Percentiles rank a stretch among this genome's conserved stretches.
phyloP scores from a whole-genome alignment of 441 rosid genomes.

The Syzygium malaccense region DNA sequence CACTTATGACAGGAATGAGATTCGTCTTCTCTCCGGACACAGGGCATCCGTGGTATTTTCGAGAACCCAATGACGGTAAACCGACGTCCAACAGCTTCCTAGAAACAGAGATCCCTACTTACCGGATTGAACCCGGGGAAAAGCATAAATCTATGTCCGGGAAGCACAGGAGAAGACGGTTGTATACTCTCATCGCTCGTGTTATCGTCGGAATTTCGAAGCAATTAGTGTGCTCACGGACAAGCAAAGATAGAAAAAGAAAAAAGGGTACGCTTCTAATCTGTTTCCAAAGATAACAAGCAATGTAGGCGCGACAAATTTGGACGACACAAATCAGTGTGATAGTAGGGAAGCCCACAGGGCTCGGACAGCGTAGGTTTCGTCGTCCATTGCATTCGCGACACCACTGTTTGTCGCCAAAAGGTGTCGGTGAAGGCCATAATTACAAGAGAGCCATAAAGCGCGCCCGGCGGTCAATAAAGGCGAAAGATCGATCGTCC shows the following conservation, averaged over 20 bases:
- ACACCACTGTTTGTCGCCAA: background rate
- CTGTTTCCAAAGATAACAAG: background rate
- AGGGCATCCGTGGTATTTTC: background rate
- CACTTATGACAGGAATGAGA: background rate
- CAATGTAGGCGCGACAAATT: background rate
- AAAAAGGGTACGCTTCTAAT: background rate
- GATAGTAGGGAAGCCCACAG: background rate
- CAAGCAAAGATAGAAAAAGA: background rate
- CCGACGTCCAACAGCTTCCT: background rate
- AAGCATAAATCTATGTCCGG: background rate
- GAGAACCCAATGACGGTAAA: background rate
- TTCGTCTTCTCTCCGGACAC: background rate
- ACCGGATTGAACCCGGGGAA: background rate
- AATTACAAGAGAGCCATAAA: background rate
- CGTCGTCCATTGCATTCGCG: background rate
- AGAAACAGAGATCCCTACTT: background rate
- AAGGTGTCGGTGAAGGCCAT: background rate
- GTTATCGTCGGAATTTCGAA: background rate
- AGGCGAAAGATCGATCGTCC: background rate
- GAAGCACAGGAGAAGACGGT: too few species aligned
- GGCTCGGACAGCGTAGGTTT: background rate
- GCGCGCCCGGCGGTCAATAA: background rate
- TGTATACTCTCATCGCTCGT: too few species aligned
- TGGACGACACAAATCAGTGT: background rate
- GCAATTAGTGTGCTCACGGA: background rate